Evolutionary conservation across 495 filamentous ascomycete species (phyloP).

Genomic region (Aspergillus campestris): DNA sequence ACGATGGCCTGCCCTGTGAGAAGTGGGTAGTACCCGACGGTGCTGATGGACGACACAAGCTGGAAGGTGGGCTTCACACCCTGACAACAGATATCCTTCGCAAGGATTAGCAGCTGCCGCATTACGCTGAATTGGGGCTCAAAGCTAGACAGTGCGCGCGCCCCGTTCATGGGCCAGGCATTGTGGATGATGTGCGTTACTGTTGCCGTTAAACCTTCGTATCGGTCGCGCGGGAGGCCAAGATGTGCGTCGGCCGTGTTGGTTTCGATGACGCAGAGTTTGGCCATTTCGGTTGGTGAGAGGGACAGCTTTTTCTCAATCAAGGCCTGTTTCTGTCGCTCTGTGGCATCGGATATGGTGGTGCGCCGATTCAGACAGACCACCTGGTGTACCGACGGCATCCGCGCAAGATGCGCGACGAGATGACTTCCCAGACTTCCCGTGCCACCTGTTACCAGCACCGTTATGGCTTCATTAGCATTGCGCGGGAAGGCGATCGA

Average conservation of each 20-base stretch:
- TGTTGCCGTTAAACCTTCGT: constrained; percentile 25
- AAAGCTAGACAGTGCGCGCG: constrained; percentile 31
- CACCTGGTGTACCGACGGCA: constrained; percentile 23
- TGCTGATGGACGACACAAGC: constrained; percentile 47
- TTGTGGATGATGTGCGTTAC: constrained; percentile 52
- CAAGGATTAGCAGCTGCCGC: constrained; percentile 40
- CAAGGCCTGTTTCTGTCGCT: constrained; percentile 31
- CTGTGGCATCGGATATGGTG: background rate
- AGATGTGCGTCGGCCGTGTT: constrained; percentile 37
- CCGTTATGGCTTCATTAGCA: background rate
- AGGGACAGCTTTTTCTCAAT: constrained; percentile 26
- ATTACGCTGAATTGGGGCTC: constrained; percentile 42
- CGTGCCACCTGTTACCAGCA: constrained; percentile 48
- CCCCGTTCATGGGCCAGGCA: constrained; percentile 50
- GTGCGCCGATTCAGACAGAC: constrained; percentile 40
- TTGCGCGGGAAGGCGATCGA: background rate
- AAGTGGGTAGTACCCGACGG: constrained; percentile 35
- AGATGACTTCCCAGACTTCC: constrained; percentile 44
- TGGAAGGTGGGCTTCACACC: constrained; percentile 34
- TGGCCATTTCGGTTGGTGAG: constrained; percentile 13
- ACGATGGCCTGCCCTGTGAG: constrained; percentile 17
- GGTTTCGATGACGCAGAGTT: constrained; percentile 20
- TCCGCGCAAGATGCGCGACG: constrained; percentile 25
- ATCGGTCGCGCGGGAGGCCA: constrained; percentile 33
- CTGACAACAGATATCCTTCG: constrained; percentile 18